Evolutionary conservation across 306 rosid species (phyloP), one percentile per base, ranked within the genome.

Genomic region (Cucurbita argyrosperma): DNA sequence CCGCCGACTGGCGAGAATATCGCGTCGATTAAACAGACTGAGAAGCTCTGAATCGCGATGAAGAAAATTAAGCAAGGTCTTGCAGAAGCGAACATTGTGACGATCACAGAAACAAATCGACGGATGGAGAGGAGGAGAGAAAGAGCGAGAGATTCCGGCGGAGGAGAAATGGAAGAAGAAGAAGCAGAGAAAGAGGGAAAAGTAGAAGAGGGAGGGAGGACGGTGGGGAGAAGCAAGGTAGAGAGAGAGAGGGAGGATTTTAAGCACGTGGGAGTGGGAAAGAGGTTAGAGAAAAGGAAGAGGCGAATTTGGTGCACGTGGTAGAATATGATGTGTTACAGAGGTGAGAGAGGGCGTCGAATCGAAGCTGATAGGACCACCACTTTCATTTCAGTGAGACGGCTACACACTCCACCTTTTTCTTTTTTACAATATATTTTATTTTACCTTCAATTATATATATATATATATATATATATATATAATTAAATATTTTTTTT

Each of bases 191-290:
- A 1, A 39, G 49, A 13, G 46, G 30, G 12, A 40, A 26, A 15
- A 14, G 72, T 30, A 30, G 35, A 30, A 30, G 35, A 30, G 35
- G 35, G 35, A 30, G 35, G 35, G 35, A 13, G 64, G 64, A 75
- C 79, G 81, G 77, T 78, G 77, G 56, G 76, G 73, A 45, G 74
- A 63, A 54, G 38, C 6, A 40, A 4, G 13, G 8, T 19, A 21
- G 23, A 21, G 63, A 6, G 16, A 42, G 46, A 16, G n/a, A 14
- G 19, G 52, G 10, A 11, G 57, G 77, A 59, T 76, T 72, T 84
- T 72, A 23, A 62, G 68, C 83, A 84, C 82, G 83, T 79, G 85
- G 80, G 50, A 59, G 35, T 38, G 67, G 77, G 73, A 69, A 30
- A 52, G 59, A 30, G 42, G 58, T 69, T 47, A 70, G 14, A 37